Evolutionary conservation across 441 rosid genomes (phyloP).

Genomic region (Adansonia rubrostipa): DNA sequence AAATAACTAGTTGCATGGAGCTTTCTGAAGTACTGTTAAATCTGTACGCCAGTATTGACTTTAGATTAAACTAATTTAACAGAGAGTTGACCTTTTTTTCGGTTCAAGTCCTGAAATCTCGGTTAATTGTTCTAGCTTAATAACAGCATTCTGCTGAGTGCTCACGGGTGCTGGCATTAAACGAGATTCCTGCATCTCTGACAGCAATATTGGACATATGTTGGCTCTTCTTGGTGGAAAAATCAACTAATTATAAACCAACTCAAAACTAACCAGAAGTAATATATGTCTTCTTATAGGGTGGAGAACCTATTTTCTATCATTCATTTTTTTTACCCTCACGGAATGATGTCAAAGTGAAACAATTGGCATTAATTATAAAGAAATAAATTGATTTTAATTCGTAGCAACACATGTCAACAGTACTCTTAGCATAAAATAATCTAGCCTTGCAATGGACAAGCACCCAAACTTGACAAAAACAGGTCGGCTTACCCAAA

Average conservation of each 20-base stretch:
- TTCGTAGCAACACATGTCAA: background rate
- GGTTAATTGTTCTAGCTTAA: background rate
- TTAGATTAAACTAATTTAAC: background rate
- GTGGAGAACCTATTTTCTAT: background rate
- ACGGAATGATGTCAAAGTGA: conserved; percentile 5
- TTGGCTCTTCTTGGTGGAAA: too few relatives aligned
- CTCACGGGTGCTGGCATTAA: background rate
- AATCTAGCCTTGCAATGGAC: too few relatives aligned
- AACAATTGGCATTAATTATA: background rate
- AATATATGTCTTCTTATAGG: background rate
- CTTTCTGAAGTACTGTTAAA: background rate
- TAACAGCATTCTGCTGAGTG: background rate
- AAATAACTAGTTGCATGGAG: background rate
- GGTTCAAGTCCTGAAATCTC: background rate
- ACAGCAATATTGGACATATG: too few relatives aligned
- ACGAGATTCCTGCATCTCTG: background rate
- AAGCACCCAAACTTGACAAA: too few relatives aligned
- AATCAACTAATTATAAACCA: background rate
- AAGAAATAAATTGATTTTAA: background rate
- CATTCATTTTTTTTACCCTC: background rate
- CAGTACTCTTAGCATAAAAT: background rate
- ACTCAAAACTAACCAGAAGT: background rate
- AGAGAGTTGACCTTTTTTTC: background rate
- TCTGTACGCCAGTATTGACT: background rate
- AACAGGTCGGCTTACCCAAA: too few relatives aligned